Conservation (phyloP, 352 stramenopile species). For the Plasmopara muralis region DNA sequence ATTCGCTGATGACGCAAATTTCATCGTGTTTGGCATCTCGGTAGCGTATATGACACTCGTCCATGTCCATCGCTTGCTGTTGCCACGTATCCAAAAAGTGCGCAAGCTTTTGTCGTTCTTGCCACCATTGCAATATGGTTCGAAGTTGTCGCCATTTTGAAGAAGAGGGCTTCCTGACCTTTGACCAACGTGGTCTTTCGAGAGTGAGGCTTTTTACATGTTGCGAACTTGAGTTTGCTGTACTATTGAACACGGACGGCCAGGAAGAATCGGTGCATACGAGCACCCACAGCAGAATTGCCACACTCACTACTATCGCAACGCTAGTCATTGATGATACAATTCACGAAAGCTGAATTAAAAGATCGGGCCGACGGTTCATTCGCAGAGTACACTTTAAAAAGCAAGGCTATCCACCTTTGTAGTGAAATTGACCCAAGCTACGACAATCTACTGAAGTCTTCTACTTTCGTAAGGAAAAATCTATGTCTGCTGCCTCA, state of each 20-base stretch:
- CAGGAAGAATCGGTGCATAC: conserved; percentile 8
- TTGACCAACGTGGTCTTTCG: not conserved
- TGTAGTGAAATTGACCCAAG: not conserved
- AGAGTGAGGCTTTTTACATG: not conserved
- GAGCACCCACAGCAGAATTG: conserved; percentile 15
- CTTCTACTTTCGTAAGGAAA: conserved; percentile 59
- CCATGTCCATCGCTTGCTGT: conserved; percentile 20
- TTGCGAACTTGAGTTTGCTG: not conserved
- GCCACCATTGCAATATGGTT: conserved; percentile 15
- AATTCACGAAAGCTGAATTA: conserved; percentile 4
- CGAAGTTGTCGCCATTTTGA: conserved; percentile 20
- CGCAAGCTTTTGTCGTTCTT: conserved; percentile 5
- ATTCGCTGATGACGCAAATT: conserved; percentile 49
- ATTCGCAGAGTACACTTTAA: not conserved
- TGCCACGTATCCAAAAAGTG: conserved; percentile 22
- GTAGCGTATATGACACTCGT: conserved; percentile 38
- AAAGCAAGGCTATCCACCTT: not conserved
- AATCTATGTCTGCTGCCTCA: conserved; percentile 72
- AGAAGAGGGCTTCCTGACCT: conserved; percentile 2
- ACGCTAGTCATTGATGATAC: conserved; percentile 16
- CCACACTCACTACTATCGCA: conserved; percentile 12
- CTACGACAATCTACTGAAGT: not conserved
- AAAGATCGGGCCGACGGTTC: conserved; percentile 21
- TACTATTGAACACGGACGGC: not conserved
- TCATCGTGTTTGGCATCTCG: conserved; percentile 37